Evolutionary conservation across 352 stramenopile genomes (phyloP), one percentile per base, ranked within the genome.

Genomic region (Labyrinthula sp.): DNA sequence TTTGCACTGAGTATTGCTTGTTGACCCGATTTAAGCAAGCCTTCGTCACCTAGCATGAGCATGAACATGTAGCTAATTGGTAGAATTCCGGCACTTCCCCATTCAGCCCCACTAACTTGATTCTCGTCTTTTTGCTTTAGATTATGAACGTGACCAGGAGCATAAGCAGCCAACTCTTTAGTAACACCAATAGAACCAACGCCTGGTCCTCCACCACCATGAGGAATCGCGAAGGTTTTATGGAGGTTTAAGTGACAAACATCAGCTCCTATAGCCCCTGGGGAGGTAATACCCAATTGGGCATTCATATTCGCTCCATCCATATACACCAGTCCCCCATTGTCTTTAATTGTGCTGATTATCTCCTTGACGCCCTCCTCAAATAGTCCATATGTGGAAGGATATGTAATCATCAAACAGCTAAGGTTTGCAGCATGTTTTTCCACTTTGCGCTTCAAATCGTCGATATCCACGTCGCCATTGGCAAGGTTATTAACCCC

Each of bases 61-160:
- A 99, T 95, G 68, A 97, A 99, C 84, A 95, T 96, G 82, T 84
- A 99, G 4, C 85, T 90, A 62, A 99, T 99, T 18, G 87, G 87
- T 21, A 99, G 68, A 55, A 99, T 96, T 35, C 83, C 77, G 4
- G 89, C 84, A 39, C 78, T 94, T 18, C 89, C 89, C 57, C 94
- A 99, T 10, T 86, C 88, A 22, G 86, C 88, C 22, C 77, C 86
- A 10, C 82, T 84, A 37, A 94, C 75, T 7, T 78, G 75, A 25
- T 67, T 74, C n/a, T 63, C 54, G 7, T 46, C 67, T 62, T 89
- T 89, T 24, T 63, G 56, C 17, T 79, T 63, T 4, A 68, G 71
- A 50, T 78, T 56, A 20, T 92, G 69, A 7, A 65, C 55, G 66
- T 99, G 84, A n/a, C 82, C 83, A 10, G 89, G 89, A 35, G 97